Evolutionary conservation across 2,329 filamentous ascomycete species (phyloP).

Genomic region (Mollisia scopiformis): DNA sequence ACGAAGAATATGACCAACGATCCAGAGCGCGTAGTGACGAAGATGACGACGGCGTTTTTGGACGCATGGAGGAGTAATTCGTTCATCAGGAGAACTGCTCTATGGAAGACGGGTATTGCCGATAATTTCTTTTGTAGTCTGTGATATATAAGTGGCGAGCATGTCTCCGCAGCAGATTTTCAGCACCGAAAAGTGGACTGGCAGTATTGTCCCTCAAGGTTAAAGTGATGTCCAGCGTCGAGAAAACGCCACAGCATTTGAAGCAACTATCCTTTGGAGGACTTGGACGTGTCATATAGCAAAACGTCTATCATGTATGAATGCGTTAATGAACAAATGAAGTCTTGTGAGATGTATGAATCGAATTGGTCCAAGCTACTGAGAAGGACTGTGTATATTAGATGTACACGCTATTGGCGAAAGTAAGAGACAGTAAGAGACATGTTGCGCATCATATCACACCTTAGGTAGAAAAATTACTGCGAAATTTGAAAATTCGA

Average conservation of each 20-base stretch:
- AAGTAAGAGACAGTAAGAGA: no score
- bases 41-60: conserved; percentile 95
- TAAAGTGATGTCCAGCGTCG: conserved; percentile 72
- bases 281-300: conserved; percentile 33
- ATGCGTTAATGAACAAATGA: conserved; percentile 23
- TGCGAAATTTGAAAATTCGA: neutral
- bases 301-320: conserved; percentile 31
- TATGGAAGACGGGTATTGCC: conserved; percentile 5
- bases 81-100: neutral
- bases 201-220: conserved; percentile 60
- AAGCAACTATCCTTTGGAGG: conserved; percentile 17
- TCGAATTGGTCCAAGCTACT: neutral
- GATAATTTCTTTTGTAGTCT: conserved; percentile 32
- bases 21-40: conserved; percentile 75
- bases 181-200: conserved; percentile 70
- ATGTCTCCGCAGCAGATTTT: conserved; percentile 65
- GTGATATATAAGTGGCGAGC: conserved; percentile 50
- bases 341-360: neutral
- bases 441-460: no score
- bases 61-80: conserved; percentile 85
- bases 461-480: no score
- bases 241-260: conserved; percentile 47
- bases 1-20: conserved; percentile 64
- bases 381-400: neutral
- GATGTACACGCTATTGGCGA: no score